Base-by-base conservation (phyloP, 495 filamentous ascomycete species). In the Ramalina intermedia region DNA sequence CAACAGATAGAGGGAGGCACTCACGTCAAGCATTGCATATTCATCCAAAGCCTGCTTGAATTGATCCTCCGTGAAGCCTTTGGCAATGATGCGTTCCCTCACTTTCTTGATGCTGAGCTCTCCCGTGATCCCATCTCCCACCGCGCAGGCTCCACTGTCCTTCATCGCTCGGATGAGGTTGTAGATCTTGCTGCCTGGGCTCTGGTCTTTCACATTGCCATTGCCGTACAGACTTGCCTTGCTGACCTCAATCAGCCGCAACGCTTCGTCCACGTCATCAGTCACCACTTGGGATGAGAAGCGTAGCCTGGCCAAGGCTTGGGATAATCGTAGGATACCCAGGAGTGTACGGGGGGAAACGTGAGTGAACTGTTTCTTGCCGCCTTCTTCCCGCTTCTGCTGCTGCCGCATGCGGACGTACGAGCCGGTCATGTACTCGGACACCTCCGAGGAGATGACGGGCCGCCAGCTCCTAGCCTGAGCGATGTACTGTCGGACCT, bases 61-160 rank as follows among this genome's bases (percentile, higher is more conserved):
- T 61, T 96, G 88, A 66, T 94, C 84, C 55, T 87, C 83, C 4
- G 93, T 96, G 58, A 96, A 98, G 8, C 93, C 93, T 73, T 94
- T 96, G 24, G 87, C 91, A 54, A 96, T 72, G 24, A 96, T 87
- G 38, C 91, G 62, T 60, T 96, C 88, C 55, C 87, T 73, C 35
- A 98, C 84, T 62, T 83, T 83, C 52, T 81, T 72, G 71, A 98
- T 72, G 64, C 81, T 90, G 53, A 98, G 63, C 65, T 93, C 87
- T 4, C 85, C 81, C 5, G 79, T 67, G 3, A 78, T 74, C 1
- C 78, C 80, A 53, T 81, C 83, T 27, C 78, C 82, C 18, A 76
- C 74, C 17, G 83, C 84, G 20, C 82, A 87, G 29, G 86, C 79
- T 26, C 87, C 87, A 51, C 77, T 82, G 49, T 91, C 90, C 6